phyloP scores from a whole-genome alignment of 2,329 filamentous ascomycete genomes.

The Microascus cirrosus region DNA sequence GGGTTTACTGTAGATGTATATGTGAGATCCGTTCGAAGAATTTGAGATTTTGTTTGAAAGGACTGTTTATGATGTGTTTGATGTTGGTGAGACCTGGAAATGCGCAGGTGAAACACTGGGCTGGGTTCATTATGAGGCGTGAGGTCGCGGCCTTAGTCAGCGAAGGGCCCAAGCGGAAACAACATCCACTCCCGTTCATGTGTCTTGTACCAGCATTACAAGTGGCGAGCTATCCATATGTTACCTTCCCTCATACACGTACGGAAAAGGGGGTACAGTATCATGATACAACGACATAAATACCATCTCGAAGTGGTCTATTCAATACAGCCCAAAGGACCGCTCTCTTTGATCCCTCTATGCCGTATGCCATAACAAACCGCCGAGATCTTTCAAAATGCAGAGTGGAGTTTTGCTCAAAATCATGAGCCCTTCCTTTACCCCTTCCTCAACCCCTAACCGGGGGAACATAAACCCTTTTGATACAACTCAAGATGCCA shows the following conservation, averaged over 20 bases:
- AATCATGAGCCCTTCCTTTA: background rate
- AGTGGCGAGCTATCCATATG: background rate
- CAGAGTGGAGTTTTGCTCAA: background rate
- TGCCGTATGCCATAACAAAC: background rate
- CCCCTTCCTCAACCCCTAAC: background rate
- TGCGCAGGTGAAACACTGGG: background rate
- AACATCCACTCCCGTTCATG: too few relatives aligned
- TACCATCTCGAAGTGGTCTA: background rate
- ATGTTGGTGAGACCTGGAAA: background rate
- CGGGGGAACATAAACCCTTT: background rate
- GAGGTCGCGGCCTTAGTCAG: background rate
- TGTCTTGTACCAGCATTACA: background rate
- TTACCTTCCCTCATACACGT: background rate
- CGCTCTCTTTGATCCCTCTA: background rate
- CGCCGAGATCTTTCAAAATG: background rate
- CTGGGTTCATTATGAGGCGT: background rate
- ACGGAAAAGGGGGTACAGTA: background rate
- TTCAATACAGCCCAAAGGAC: background rate
- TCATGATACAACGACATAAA: background rate
- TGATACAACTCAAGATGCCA: background rate
- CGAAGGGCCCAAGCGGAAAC: background rate
- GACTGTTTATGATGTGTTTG: too few relatives aligned
- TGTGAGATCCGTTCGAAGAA: too few relatives aligned
- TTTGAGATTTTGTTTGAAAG: too few relatives aligned
- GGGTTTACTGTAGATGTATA: too few relatives aligned